Evolutionary conservation across 495 filamentous ascomycete genomes (phyloP).

Genomic region (Podospora pseudoanserina): DNA sequence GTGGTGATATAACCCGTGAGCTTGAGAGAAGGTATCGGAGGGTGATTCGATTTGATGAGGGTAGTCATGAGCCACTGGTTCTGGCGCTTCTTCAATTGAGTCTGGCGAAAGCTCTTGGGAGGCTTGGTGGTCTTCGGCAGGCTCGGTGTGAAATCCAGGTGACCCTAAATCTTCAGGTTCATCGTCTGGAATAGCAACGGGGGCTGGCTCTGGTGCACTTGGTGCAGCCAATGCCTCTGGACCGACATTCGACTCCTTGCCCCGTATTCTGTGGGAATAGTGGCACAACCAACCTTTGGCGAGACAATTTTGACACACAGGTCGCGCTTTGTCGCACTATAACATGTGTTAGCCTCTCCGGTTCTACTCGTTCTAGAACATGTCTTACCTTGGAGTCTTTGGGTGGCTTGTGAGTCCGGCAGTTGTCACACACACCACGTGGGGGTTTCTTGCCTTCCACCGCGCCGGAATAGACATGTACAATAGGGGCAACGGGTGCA

Average conservation of each 20-base stretch:
- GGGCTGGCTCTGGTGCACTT: neutral
- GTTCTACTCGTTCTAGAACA: neutral
- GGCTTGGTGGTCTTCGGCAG: conserved; percentile 4
- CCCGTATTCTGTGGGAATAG: conserved; percentile 29
- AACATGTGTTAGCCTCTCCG: conserved; percentile 9
- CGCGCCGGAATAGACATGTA: neutral
- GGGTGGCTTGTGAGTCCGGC: conserved; percentile 25
- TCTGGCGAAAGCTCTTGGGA: conserved; percentile 4
- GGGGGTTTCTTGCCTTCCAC: conserved; percentile 24
- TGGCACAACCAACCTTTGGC: conserved; percentile 29
- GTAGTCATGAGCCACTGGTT: conserved; percentile 11
- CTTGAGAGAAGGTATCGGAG: conserved; percentile 15
- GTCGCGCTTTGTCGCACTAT: conserved; percentile 42
- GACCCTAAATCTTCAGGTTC: conserved; percentile 31
- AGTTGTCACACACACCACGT: conserved; percentile 39
- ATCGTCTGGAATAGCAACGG: conserved; percentile 14
- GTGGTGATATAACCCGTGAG: conserved; percentile 22
- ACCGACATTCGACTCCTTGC: conserved; percentile 8
- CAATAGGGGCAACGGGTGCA: conserved; percentile 11
- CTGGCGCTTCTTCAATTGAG: neutral
- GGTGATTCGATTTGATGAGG: conserved; percentile 18
- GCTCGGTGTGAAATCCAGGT: conserved; percentile 25
- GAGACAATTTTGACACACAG: conserved; percentile 38
- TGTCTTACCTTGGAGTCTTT: conserved; percentile 12
- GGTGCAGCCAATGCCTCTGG: conserved; percentile 9